Percentiles rank a stretch among this genome's conserved stretches.
These are phyloP conservation scores for Paramecium octaurelia DNA, from an alignment of 73 alveolate species.

Conservation along the genomic window DNA sequence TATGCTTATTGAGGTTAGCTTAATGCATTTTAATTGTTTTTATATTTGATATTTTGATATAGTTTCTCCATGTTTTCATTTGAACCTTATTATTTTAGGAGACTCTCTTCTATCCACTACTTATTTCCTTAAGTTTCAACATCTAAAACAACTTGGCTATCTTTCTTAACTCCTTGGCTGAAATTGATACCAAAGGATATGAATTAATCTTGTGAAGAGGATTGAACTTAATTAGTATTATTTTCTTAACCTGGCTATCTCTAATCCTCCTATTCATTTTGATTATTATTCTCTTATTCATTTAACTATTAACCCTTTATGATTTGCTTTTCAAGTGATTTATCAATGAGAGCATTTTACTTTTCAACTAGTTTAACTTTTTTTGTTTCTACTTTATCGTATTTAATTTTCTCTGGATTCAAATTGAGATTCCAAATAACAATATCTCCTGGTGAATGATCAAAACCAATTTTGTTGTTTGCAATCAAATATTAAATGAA, in stretches of 20 bases:
- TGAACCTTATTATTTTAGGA: background rate
- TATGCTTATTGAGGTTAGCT: background rate
- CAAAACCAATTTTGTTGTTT: background rate
- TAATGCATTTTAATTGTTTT: background rate
- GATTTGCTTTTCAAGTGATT: background rate
- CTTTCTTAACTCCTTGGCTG: background rate
- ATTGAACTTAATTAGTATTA: background rate
- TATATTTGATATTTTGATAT: background rate
- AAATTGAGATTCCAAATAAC: background rate
- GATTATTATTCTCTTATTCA: background rate
- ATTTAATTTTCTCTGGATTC: background rate
- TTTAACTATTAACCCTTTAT: background rate
- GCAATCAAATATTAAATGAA: slow-evolving; percentile 34
- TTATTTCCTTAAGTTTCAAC: background rate
- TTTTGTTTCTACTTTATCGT: background rate
- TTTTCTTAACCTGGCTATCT: background rate
- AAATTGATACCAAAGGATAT: background rate
- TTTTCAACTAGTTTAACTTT: background rate
- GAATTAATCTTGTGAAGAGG: background rate
- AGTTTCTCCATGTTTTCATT: slow-evolving; percentile 2
- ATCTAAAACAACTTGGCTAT: background rate
- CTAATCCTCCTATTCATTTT: background rate
- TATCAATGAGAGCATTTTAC: background rate
- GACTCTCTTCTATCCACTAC: background rate
- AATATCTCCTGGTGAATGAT: background rate